Percentiles rank a stretch among this genome's conserved stretches.
phyloP scores from a whole-genome alignment of 345 rosid genomes.

The Acer campestre region DNA sequence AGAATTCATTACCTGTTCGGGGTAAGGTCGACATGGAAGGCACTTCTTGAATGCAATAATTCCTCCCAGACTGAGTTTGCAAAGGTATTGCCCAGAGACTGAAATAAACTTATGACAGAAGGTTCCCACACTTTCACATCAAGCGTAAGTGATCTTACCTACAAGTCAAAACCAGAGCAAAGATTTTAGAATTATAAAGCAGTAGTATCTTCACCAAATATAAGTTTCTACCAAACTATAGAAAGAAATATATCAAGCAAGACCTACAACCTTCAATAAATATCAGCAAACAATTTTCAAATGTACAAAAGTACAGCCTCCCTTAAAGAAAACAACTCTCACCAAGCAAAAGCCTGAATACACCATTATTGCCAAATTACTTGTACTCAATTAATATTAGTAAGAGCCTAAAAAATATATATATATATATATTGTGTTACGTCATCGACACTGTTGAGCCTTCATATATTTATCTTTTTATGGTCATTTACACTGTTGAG shows the following conservation, averaged over 20 bases:
- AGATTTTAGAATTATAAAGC: slow-evolving; percentile 12
- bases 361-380: not conserved
- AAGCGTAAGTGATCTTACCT: slow-evolving; percentile 98
- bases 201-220: slow-evolving; percentile 4
- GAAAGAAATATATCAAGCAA: slow-evolving; percentile 4
- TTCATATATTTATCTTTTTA: not conserved
- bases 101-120: slow-evolving; percentile 92
- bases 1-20: slow-evolving; percentile 53
- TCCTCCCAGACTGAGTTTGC: slow-evolving; percentile 99
- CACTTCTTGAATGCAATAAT: slow-evolving; percentile 76
- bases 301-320: not conserved
- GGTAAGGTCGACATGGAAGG: slow-evolving; percentile 64
- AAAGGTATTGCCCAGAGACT: slow-evolving; percentile 87
- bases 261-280: not conserved
- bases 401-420: too few species aligned
- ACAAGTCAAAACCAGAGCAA: slow-evolving; percentile 30
- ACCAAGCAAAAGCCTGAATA: not conserved
- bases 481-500: not conserved
- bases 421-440: too few species aligned
- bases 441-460: too few species aligned
- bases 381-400: too few species aligned
- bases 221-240: not conserved
- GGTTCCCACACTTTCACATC: slow-evolving; percentile 99
- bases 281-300: not conserved
- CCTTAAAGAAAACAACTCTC: not conserved